Conservation (phyloP, 768 basidiomycete genomes). For the Cubamyces sp. region DNA sequence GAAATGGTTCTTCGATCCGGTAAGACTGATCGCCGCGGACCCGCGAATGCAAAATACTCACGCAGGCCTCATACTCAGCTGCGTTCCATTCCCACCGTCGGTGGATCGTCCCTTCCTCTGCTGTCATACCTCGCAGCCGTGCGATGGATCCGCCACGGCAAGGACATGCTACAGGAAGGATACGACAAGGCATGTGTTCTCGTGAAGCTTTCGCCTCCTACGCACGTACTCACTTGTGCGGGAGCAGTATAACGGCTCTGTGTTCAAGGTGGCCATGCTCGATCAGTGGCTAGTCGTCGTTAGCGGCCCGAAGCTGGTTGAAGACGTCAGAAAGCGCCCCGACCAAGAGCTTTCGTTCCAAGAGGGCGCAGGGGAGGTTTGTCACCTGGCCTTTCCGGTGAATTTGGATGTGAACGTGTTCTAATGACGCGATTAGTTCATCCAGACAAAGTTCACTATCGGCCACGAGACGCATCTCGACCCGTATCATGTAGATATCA, state of each 20-base stretch:
- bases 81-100: slow-evolving; percentile 36
- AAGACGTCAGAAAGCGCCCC: slow-evolving; percentile 30
- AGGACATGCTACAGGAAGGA: slow-evolving; percentile 37
- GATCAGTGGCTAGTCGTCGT: slow-evolving; percentile 26
- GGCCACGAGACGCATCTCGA: slow-evolving; percentile 29
- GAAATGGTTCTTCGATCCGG: slow-evolving; percentile 13
- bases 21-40: not conserved
- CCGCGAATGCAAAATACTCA: not conserved
- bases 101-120: slow-evolving; percentile 29
- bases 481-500: slow-evolving; percentile 25
- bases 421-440: not conserved
- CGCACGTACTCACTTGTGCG: not conserved
- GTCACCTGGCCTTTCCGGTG: not conserved
- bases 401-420: no score
- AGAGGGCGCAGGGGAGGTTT: slow-evolving; percentile 18
- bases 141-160: slow-evolving; percentile 24
- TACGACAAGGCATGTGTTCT: slow-evolving; percentile 33
- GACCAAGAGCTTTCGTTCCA: slow-evolving; percentile 26
- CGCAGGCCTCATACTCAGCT: slow-evolving; percentile 21
- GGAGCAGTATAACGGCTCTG: slow-evolving; percentile 19
- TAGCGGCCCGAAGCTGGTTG: slow-evolving; percentile 26
- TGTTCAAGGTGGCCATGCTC: slow-evolving; percentile 23
- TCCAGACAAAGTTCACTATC: slow-evolving; percentile 42
- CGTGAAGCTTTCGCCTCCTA: not conserved
- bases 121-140: slow-evolving; percentile 34